Base-by-base conservation (phyloP, 73 alveolate genomes). In the Blepharisma japonicum region DNA sequence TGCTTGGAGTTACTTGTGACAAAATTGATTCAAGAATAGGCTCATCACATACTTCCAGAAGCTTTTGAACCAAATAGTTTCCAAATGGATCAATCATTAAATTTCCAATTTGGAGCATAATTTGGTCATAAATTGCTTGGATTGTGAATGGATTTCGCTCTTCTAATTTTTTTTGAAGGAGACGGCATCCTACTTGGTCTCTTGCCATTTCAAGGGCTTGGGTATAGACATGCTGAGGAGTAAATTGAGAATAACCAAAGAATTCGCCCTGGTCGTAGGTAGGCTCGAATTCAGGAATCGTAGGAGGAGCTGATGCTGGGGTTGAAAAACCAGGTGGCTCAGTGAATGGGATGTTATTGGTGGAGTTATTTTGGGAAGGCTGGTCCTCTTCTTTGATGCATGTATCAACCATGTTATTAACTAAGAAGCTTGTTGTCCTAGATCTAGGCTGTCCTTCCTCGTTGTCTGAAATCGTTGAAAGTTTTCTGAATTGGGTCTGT, bases 151-250 rank as follows among this genome's bases (percentile, higher is more conserved):
- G 42, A 42, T 72, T 78, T 76, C 81, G 49, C 51, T 89, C 88
- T 39, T 89, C 92, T 20, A 94, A 77, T 78, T 91, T 89, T 78
- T 87, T 91, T 83, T 94, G 96, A 18, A 94, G 81, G 47, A 91
- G 71, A 72, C 98, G 78, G 68, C 98, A 94, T 6, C 98, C 98
- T 14, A 83, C 84, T 84, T 94, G 94, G 51, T 94, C 98, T 72
- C 80, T 88, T 21, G 77, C 38, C 77, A 61, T 20, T 61, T 61
- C 77, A 61, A 25, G 50, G 53, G 77, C 77, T 9, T 61, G 42
- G 42, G 27, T 53, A 53, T 53, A 53, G 23, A 53, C 23, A 20
- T 53, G 67, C 23, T 53, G 67, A 20, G 23, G 27, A 53, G 67
- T 53, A 53, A 53, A 53, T 20, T 11, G 23, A 53, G 67, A 53